Base-by-base conservation (phyloP, 768 basidiomycete species). In the Sarcodon aspratus region DNA sequence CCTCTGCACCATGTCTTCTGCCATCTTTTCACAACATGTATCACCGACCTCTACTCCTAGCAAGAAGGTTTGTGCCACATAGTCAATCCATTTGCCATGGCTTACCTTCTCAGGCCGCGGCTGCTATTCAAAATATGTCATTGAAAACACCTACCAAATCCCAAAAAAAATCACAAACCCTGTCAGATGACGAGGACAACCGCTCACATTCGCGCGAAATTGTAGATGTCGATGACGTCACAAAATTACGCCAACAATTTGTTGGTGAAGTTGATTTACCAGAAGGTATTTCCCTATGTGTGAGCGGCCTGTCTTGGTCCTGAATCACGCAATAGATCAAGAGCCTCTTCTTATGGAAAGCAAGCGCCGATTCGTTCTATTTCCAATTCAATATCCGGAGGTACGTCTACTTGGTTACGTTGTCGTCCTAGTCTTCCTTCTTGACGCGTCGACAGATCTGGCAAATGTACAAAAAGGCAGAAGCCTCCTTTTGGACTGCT, bases 321-420 rank as follows among this genome's bases (percentile, higher is more conserved):
- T 38, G 37, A 38, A 13, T 38, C 37, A 38, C 12, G 21, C 21
- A 27, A 27, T 59, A 82, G 77, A 71, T 55, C 81, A 89, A 56
- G 92, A 94, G 63, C 91, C 92, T 17, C 71, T 96, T 4, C 70
- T 95, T 54, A 83, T 80, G 59, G 79, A 78, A 52, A 84, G 83
- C 0, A 79, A 76, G 56, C 77, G 80, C 50, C 79, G 93, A 34
- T 95, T 97, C 57, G 90, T 95, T 6, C 72, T 97, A 21, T 96
- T 94, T 67, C 94, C 94, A 6, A 94, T 95, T 53, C 83, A 92
- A 61, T 95, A 92, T 61, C 76, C 82, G 52, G 91, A 95, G 71
- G 93, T 90, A 50, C 50, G 76, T 61, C 21, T 10, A 3, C 27
- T 17, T 27, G 40, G 17, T 15, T 2, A 9, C 27, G 13, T n/a